Evolutionary conservation across 768 basidiomycete species (phyloP).

Genomic region (Fomitopsis pulvina): DNA sequence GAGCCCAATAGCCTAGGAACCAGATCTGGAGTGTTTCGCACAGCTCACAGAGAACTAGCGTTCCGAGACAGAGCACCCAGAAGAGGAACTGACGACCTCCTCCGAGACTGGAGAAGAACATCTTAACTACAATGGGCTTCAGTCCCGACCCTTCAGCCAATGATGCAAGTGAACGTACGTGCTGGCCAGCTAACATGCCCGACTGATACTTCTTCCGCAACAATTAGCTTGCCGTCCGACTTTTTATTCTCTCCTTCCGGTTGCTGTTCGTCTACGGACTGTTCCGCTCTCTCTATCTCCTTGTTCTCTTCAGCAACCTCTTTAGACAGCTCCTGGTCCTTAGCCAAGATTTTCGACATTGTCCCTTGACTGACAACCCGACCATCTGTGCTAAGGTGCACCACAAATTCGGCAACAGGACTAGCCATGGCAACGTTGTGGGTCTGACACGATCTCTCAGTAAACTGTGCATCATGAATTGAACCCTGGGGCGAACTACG

Average conservation of each 20-base stretch:
- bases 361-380: slow-evolving; percentile 42
- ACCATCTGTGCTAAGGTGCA: slow-evolving; percentile 49
- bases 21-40: slow-evolving; percentile 22
- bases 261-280: slow-evolving; percentile 17
- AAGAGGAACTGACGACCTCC: slow-evolving; percentile 18
- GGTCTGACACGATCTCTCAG: slow-evolving; percentile 23
- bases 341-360: slow-evolving; percentile 37
- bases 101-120: slow-evolving; percentile 26
- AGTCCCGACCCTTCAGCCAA: background rate
- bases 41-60: slow-evolving; percentile 11
- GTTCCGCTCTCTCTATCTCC: slow-evolving; percentile 16
- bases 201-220: slow-evolving; percentile 34
- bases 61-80: slow-evolving; percentile 21
- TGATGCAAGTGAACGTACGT: slow-evolving; percentile 15
- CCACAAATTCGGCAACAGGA: slow-evolving; percentile 46
- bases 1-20: slow-evolving; percentile 31
- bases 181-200: slow-evolving; percentile 32
- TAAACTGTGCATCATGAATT: background rate
- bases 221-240: slow-evolving; percentile 27
- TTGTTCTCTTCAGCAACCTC: slow-evolving; percentile 18
- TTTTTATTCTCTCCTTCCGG: background rate
- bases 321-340: slow-evolving; percentile 28
- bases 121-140: slow-evolving; percentile 18
- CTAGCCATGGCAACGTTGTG: slow-evolving; percentile 45
- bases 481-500: slow-evolving; percentile 8